These are phyloP conservation scores for Diaporthe ampelina DNA, from an alignment of 2,329 filamentous ascomycete genomes.

Conservation along the genomic window DNA sequence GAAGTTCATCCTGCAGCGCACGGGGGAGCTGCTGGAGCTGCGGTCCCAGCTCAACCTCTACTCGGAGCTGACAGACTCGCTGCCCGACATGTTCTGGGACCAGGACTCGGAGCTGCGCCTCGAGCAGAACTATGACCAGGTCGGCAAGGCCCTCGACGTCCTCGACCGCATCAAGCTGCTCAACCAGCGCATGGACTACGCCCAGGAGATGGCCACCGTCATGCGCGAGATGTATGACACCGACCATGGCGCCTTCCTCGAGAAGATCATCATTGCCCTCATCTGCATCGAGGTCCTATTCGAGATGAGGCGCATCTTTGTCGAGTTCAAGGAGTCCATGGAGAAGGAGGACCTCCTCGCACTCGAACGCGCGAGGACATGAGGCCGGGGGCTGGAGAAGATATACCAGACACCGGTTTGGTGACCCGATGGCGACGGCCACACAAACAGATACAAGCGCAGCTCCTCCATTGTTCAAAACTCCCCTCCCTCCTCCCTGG, in stretches of 20 bases:
- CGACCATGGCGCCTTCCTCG: conserved; percentile 87
- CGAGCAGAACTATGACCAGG: conserved; percentile 95
- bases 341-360: conserved; percentile 19
- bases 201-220: conserved; percentile 92
- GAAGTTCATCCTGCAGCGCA: conserved; percentile 90
- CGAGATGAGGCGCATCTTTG: conserved; percentile 81
- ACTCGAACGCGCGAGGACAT: conserved; percentile 22
- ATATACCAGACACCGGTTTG: background rate
- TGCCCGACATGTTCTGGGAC: conserved; percentile 98
- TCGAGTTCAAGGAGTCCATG: conserved; percentile 65
- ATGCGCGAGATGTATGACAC: conserved; percentile 90
- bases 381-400: background rate
- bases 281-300: conserved; percentile 95
- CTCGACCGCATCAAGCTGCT: conserved; percentile 90
- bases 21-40: conserved; percentile 89
- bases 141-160: conserved; percentile 90
- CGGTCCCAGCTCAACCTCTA: conserved; percentile 96
- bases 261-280: conserved; percentile 95
- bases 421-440: background rate
- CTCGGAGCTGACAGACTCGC: conserved; percentile 93
- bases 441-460: background rate
- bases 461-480: background rate
- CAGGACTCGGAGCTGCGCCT: conserved; percentile 88
- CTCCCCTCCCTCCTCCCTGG: background rate
- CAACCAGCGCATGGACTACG: conserved; percentile 98